A percentile compares a stretch with the other conserved stretches of the same genome.
Conservation (phyloP, 108 stramenopile species). For the Skeletonema marinoi region DNA sequence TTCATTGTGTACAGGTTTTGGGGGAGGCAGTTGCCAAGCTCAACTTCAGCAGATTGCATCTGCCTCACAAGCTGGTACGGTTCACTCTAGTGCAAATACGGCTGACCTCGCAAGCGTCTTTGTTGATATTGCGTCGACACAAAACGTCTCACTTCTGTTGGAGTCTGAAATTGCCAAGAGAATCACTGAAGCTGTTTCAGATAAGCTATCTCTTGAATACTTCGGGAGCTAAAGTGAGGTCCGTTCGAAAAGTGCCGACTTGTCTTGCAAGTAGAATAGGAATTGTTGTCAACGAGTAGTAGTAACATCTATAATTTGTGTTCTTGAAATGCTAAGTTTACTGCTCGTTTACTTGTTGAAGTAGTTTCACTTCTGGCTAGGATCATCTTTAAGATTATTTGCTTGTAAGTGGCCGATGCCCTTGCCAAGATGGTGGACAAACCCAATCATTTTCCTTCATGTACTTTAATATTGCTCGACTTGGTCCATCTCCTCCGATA, state of each 20-base stretch:
- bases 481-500: conserved; percentile 87
- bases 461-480: conserved; percentile 67
- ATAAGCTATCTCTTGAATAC: conserved; percentile 60
- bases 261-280: too few species aligned
- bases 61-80: conserved; percentile 45
- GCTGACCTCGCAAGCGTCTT: conserved; percentile 53
- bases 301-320: too few species aligned
- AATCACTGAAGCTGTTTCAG: conserved; percentile 62
- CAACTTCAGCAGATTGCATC: conserved; percentile 53
- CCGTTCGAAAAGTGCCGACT: too few species aligned
- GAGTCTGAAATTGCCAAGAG: conserved; percentile 61
- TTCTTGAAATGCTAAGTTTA: neutral
- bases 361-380: too few species aligned
- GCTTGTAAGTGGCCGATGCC: conserved; percentile 73
- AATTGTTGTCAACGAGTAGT: too few species aligned
- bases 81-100: conserved; percentile 50
- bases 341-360: too few species aligned
- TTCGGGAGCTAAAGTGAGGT: conserved; percentile 28
- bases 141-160: conserved; percentile 49
- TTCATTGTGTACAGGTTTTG: conserved; percentile 25
- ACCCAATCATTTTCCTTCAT: conserved; percentile 68
- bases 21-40: conserved; percentile 26
- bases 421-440: conserved; percentile 71
- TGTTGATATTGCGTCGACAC: conserved; percentile 49
- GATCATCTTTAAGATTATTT: conserved; percentile 36